Evolutionary conservation across 75 land plant genomes (phyloP).

Genomic region (Adiantum capillusveneris): DNA sequence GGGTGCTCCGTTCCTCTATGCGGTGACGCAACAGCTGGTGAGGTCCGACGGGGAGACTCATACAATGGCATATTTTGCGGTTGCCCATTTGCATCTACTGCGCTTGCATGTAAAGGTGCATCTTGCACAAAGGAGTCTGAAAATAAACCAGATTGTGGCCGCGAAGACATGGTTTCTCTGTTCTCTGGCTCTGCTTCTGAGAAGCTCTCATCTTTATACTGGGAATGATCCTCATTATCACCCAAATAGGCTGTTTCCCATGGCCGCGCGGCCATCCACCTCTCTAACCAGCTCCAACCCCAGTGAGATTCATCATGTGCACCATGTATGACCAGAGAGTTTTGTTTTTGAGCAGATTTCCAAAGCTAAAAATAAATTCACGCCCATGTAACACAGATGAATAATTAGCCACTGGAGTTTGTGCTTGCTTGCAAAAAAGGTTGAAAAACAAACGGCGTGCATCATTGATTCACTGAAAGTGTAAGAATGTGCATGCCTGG

Average conservation of each 20-base stretch:
- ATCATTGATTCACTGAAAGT: no score
- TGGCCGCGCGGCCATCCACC: constrained; percentile 33
- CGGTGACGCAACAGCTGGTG: no score
- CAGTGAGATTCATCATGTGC: constrained; percentile 23
- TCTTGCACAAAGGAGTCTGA: no score
- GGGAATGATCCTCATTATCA: background rate
- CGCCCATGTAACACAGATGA: background rate
- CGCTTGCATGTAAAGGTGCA: no score
- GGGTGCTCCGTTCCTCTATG: no score
- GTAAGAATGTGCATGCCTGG: no score
- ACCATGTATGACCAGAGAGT: constrained; percentile 16
- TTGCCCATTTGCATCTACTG: no score
- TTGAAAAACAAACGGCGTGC: no score
- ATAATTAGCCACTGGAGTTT: background rate
- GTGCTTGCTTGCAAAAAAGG: no score
- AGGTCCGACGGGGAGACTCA: no score
- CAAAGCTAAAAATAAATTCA: constrained; percentile 13
- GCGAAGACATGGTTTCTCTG: background rate
- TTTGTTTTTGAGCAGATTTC: constrained; percentile 16
- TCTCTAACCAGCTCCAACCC: constrained; percentile 43
- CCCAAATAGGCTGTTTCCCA: constrained; percentile 25
- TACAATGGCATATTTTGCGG: no score
- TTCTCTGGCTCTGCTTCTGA: constrained; percentile 3
- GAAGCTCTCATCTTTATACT: background rate
- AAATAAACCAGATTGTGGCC: no score